Conservation (phyloP, 805 yeast genomes). For the Saccharomycopsis lassenensis region DNA sequence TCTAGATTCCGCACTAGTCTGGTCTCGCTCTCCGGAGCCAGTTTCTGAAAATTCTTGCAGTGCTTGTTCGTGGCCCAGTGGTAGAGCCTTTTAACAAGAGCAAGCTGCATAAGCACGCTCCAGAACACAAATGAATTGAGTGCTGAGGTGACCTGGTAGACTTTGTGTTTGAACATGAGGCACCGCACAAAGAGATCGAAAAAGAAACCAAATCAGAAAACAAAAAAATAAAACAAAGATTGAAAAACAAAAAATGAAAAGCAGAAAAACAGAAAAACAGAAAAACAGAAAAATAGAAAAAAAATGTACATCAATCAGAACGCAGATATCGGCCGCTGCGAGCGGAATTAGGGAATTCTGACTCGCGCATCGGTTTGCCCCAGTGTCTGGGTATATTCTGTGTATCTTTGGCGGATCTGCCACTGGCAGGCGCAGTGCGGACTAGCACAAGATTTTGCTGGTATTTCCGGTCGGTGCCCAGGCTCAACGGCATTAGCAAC, state of each 20-base stretch:
- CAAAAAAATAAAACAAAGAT: too few relatives aligned
- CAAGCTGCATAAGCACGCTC: slow-evolving; percentile 3
- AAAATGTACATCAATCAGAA: background rate
- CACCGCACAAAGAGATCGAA: slow-evolving; percentile 1
- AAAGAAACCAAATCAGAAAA: background rate
- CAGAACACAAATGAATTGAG: slow-evolving; percentile 6
- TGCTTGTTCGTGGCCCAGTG: background rate
- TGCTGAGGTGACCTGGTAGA: slow-evolving; percentile 4
- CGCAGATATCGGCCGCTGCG: too few relatives aligned
- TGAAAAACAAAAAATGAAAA: too few relatives aligned
- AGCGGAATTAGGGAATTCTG: too few relatives aligned
- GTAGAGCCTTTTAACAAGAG: background rate
- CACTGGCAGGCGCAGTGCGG: too few relatives aligned
- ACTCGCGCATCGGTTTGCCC: too few relatives aligned
- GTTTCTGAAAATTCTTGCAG: background rate
- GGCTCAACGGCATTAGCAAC: too few relatives aligned
- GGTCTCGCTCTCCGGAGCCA: slow-evolving; percentile 22
- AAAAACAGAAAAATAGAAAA: background rate
- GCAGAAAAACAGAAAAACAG: background rate
- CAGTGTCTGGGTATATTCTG: too few relatives aligned
- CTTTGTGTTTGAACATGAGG: background rate
- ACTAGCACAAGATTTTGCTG: too few relatives aligned
- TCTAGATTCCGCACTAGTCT: slow-evolving; percentile 42
- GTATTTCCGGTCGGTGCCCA: too few relatives aligned
- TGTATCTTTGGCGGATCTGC: too few relatives aligned